phyloP scores from a whole-genome alignment of 345 rosid species.

The Erucastrum elatum region DNA sequence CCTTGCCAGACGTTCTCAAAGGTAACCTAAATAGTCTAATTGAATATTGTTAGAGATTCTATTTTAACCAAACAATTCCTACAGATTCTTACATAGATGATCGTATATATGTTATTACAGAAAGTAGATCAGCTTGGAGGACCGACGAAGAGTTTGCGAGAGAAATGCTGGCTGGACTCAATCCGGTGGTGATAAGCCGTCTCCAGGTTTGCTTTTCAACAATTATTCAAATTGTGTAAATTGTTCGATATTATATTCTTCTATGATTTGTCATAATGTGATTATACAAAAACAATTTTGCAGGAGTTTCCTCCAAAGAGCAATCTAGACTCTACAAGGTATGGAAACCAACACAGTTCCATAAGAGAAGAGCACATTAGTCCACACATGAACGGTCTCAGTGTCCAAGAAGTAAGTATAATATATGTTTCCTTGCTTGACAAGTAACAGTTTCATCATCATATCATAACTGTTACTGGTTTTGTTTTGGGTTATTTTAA shows the following conservation, averaged over 20 bases:
- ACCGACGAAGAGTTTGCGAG: constrained; percentile 72
- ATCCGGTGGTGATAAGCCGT: constrained; percentile 63
- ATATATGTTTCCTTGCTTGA: neutral
- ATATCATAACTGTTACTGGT: neutral
- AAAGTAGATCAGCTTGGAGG: constrained; percentile 61
- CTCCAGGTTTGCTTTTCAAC: constrained; percentile 35
- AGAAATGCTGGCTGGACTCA: constrained; percentile 87
- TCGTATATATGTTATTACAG: constrained; percentile 17
- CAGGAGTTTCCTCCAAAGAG: constrained; percentile 85
- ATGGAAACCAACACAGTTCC: constrained; percentile 67
- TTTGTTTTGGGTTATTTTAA: constrained; percentile 3
- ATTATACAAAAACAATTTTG: constrained; percentile 6
- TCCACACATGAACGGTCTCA: constrained; percentile 65
- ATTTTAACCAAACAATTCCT: neutral
- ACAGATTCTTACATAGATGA: neutral
- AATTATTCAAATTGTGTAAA: neutral
- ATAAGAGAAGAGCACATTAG: constrained; percentile 55
- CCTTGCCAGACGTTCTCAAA: constrained; percentile 80
- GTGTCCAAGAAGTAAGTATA: constrained; percentile 48
- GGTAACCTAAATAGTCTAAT: constrained; percentile 42
- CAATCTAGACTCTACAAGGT: constrained; percentile 53
- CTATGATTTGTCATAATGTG: neutral
- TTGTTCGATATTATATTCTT: neutral
- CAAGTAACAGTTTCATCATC: neutral
- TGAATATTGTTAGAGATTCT: neutral